A percentile compares a stretch with the other conserved stretches of the same genome.
These are phyloP conservation scores for Acephala macrosclerotiorum DNA, from an alignment of 2,329 filamentous ascomycete genomes.

Conservation along the genomic window DNA sequence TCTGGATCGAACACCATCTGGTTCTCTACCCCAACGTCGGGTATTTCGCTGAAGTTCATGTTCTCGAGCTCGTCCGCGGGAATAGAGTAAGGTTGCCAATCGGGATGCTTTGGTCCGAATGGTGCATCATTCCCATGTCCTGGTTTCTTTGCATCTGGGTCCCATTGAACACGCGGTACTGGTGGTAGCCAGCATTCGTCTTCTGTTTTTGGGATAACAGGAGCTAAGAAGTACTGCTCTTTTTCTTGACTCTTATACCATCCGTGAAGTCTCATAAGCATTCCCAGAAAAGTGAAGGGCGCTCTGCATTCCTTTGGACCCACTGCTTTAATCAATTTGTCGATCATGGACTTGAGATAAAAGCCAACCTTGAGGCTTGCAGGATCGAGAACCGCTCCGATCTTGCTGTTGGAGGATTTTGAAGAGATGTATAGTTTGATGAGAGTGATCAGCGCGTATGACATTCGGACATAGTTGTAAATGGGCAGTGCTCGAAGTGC, in stretches of 20 bases:
- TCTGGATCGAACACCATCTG: background rate
- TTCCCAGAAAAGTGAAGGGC: slow-evolving; percentile 71
- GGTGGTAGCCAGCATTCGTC: slow-evolving; percentile 32
- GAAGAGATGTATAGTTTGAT: slow-evolving; percentile 66
- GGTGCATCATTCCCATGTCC: background rate
- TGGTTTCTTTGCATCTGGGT: background rate
- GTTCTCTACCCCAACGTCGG: background rate
- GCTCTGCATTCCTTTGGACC: slow-evolving; percentile 68
- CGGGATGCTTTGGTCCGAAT: slow-evolving; percentile 7
- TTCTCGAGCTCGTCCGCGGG: background rate
- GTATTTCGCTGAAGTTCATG: background rate
- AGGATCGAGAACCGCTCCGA: slow-evolving; percentile 70
- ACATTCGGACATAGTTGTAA: slow-evolving; percentile 57
- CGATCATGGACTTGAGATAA: slow-evolving; percentile 72
- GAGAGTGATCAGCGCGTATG: slow-evolving; percentile 60
- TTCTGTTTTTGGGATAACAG: slow-evolving; percentile 13
- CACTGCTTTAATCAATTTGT: slow-evolving; percentile 69
- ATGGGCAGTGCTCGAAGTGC: slow-evolving; percentile 54
- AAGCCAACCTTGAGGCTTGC: slow-evolving; percentile 66
- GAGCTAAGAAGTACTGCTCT: slow-evolving; percentile 22
- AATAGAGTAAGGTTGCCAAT: background rate
- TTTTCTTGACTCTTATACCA: slow-evolving; percentile 66
- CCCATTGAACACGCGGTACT: slow-evolving; percentile 45
- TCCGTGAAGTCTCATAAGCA: slow-evolving; percentile 69
- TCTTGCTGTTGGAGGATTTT: slow-evolving; percentile 65